These are phyloP conservation scores for Penicillium cataractarum DNA, from an alignment of 495 filamentous ascomycete species.

Conservation along the genomic window DNA sequence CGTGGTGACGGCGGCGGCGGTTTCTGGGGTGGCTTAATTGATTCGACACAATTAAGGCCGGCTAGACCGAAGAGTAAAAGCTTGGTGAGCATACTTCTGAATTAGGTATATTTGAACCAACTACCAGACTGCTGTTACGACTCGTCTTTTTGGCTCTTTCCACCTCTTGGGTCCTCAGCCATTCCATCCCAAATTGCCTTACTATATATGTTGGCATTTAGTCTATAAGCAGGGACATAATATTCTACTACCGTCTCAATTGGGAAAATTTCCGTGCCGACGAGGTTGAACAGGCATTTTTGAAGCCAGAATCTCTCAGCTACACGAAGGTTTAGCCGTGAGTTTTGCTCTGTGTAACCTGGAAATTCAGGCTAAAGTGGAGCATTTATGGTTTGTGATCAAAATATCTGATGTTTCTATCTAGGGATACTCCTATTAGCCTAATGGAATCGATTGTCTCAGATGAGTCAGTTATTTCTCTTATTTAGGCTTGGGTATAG, in stretches of 20 bases:
- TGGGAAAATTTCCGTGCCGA: not conserved
- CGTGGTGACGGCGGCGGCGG: not conserved
- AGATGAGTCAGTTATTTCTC: not conserved
- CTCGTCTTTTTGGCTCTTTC: not conserved
- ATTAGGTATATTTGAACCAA: not conserved
- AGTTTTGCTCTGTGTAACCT: not conserved
- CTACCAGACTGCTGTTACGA: not conserved
- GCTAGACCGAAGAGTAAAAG: not conserved
- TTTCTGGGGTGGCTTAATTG: not conserved
- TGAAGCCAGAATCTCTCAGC: not conserved
- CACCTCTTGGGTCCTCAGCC: not conserved
- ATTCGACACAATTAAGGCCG: not conserved
- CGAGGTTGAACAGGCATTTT: not conserved
- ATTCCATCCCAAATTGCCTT: not conserved
- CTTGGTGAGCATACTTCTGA: not conserved
- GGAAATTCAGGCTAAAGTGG: not conserved
- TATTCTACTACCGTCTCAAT: not conserved
- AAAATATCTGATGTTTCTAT: not conserved
- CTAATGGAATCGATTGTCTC: not conserved
- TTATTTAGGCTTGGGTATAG: not conserved
- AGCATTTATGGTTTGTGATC: not conserved
- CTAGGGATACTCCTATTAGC: not conserved
- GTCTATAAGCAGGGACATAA: not conserved
- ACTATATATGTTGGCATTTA: not conserved
- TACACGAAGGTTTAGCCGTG: not conserved